Percentiles rank a stretch among this genome's conserved stretches.
Conservation (phyloP, 2,329 filamentous ascomycete species). For the Aspergillus brasiliensis region DNA sequence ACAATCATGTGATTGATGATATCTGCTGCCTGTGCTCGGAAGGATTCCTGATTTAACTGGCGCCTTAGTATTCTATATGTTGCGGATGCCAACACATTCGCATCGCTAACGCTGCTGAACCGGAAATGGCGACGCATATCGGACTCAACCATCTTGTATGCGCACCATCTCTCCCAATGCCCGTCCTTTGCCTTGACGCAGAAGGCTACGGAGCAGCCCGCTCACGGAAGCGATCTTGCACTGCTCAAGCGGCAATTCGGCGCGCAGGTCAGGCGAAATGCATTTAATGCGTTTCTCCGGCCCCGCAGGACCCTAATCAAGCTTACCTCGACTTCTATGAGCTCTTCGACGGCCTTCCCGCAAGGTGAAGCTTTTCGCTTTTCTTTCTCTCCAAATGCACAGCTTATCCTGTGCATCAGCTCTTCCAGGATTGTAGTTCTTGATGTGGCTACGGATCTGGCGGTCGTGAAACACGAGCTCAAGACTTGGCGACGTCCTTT, state of each 20-base stretch:
- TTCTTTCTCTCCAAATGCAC: slow-evolving; percentile 73
- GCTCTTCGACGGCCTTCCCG: slow-evolving; percentile 76
- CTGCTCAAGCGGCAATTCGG: slow-evolving; percentile 67
- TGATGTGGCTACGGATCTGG: slow-evolving; percentile 62
- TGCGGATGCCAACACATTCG: slow-evolving; percentile 51
- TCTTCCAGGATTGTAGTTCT: slow-evolving; percentile 82
- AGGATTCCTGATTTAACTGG: slow-evolving; percentile 22
- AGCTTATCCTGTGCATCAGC: slow-evolving; percentile 76
- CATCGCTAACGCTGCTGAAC: slow-evolving; percentile 49
- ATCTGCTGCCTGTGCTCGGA: neutral
- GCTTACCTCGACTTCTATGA: slow-evolving; percentile 80
- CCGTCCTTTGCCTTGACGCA: slow-evolving; percentile 44
- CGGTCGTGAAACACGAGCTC: slow-evolving; percentile 73
- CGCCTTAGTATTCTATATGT: slow-evolving; percentile 48
- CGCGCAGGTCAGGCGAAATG: slow-evolving; percentile 71
- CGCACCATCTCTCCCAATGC: slow-evolving; percentile 49
- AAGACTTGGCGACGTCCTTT: slow-evolving; percentile 76
- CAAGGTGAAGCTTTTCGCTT: slow-evolving; percentile 86
- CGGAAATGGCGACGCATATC: slow-evolving; percentile 48
- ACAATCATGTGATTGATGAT: neutral
- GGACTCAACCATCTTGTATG: slow-evolving; percentile 48
- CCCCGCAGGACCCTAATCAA: slow-evolving; percentile 73
- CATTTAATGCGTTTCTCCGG: slow-evolving; percentile 74
- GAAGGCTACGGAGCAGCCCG: slow-evolving; percentile 34
- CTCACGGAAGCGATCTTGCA: slow-evolving; percentile 54